A percentile compares a stretch with the other conserved stretches of the same genome.
These are phyloP conservation scores for Somion occarium DNA, from an alignment of 1,284 basidiomycete genomes.

Conservation along the genomic window DNA sequence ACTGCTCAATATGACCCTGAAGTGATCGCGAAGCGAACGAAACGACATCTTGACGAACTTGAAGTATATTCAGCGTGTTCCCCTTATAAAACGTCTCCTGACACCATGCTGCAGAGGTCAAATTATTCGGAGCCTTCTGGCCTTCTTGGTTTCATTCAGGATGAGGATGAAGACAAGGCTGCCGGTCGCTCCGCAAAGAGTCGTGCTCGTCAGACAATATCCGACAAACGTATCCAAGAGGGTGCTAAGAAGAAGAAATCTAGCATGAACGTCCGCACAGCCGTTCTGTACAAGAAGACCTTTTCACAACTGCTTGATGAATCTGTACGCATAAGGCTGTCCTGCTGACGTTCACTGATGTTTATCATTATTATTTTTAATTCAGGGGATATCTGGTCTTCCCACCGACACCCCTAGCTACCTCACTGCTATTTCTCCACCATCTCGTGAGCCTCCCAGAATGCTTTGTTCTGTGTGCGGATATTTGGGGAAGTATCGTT, in stretches of 20 bases:
- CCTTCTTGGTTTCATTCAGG: constrained; percentile 29
- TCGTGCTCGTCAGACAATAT: constrained; percentile 66
- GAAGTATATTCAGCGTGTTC: constrained; percentile 59
- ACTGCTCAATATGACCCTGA: constrained; percentile 45
- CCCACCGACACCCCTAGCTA: constrained; percentile 52
- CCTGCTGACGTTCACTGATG: background rate
- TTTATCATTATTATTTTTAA: constrained; percentile 1
- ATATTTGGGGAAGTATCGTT: constrained; percentile 63
- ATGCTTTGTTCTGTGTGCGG: constrained; percentile 64
- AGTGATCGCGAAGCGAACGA: constrained; percentile 67
- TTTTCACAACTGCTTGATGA: constrained; percentile 70
- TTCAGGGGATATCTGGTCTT: constrained; percentile 53
- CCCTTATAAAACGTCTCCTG: background rate
- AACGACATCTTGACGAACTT: constrained; percentile 74
- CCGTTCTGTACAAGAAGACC: constrained; percentile 76
- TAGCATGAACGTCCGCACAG: constrained; percentile 73
- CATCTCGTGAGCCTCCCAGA: constrained; percentile 44
- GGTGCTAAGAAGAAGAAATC: constrained; percentile 68
- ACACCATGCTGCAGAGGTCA: no score
- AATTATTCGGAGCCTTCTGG: constrained; percentile 67
- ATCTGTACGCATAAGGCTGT: constrained; percentile 45
- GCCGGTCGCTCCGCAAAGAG: constrained; percentile 44
- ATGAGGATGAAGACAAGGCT: constrained; percentile 31
- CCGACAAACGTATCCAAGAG: constrained; percentile 54
- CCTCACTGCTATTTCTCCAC: constrained; percentile 48